Conservation (phyloP, 805 yeast genomes). For the Candida nanaspora region DNA sequence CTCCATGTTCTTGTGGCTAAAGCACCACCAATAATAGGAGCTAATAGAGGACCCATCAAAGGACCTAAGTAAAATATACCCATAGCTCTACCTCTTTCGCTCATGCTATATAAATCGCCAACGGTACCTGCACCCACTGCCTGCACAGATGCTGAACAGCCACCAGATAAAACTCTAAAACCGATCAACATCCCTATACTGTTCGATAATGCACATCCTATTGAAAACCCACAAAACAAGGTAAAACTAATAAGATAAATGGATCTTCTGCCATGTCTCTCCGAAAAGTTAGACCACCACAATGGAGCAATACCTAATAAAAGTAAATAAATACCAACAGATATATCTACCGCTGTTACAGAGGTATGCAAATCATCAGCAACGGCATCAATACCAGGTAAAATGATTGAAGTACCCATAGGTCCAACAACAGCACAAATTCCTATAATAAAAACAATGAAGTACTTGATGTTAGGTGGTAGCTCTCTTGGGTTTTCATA, state of each 20-base stretch:
- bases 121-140: conserved; percentile 88
- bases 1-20: conserved; percentile 71
- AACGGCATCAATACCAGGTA: conserved; percentile 68
- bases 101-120: conserved; percentile 60
- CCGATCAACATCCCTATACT: conserved; percentile 56
- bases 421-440: conserved; percentile 77
- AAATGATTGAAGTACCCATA: conserved; percentile 79
- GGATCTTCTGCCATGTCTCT: conserved; percentile 64
- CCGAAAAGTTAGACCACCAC: conserved; percentile 86
- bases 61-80: conserved; percentile 79
- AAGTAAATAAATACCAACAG: conserved; percentile 72
- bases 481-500: conserved; percentile 65
- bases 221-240: conserved; percentile 55
- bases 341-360: conserved; percentile 57
- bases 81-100: conserved; percentile 70
- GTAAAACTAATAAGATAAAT: conserved; percentile 65
- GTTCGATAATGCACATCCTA: conserved; percentile 66
- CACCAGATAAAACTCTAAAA: conserved; percentile 69
- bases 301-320: conserved; percentile 75
- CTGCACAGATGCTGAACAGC: conserved; percentile 79
- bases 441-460: conserved; percentile 61
- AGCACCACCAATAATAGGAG: conserved; percentile 79
- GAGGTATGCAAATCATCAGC: conserved; percentile 47
- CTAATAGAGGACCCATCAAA: conserved; percentile 68
- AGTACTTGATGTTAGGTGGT: conserved; percentile 39